These are phyloP conservation scores for Quercus suber DNA, from an alignment of 306 rosid genomes.

Conservation along the genomic window DNA sequence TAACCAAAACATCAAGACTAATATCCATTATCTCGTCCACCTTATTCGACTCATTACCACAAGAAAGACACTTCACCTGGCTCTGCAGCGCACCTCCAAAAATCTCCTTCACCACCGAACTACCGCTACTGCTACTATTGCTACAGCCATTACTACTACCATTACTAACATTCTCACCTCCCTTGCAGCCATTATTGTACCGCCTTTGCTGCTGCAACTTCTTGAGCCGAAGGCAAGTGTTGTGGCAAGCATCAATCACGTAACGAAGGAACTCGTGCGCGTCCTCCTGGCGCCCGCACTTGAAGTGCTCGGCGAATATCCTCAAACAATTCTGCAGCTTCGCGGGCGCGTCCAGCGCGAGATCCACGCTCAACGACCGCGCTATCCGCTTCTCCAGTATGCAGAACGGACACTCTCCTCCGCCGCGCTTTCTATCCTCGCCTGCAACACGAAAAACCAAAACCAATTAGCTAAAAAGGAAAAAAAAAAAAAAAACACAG, in stretches of 20 bases:
- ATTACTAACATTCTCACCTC: conserved; percentile 14
- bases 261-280: conserved; percentile 94
- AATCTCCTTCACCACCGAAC: conserved; percentile 77
- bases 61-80: conserved; percentile 91
- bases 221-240: conserved; percentile 84
- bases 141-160: not conserved
- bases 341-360: conserved; percentile 56
- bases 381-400: conserved; percentile 78
- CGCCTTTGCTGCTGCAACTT: conserved; percentile 43
- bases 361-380: conserved; percentile 69
- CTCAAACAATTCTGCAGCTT: conserved; percentile 75
- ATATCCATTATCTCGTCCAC: conserved; percentile 98
- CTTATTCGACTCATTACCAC: conserved; percentile 96
- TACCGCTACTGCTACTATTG: not conserved
- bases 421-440: conserved; percentile 56
- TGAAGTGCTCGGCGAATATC: conserved; percentile 76
- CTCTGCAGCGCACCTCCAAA: conserved; percentile 98
- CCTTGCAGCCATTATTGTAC: not conserved
- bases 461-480: not conserved
- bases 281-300: conserved; percentile 90
- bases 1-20: conserved; percentile 94
- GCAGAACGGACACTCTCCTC: conserved; percentile 69
- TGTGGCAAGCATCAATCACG: conserved; percentile 95
- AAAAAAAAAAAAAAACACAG: not conserved
- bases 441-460: conserved; percentile 37